These are phyloP conservation scores for Triangularia setosa DNA, from an alignment of 2,329 filamentous ascomycete species.

Conservation along the genomic window DNA sequence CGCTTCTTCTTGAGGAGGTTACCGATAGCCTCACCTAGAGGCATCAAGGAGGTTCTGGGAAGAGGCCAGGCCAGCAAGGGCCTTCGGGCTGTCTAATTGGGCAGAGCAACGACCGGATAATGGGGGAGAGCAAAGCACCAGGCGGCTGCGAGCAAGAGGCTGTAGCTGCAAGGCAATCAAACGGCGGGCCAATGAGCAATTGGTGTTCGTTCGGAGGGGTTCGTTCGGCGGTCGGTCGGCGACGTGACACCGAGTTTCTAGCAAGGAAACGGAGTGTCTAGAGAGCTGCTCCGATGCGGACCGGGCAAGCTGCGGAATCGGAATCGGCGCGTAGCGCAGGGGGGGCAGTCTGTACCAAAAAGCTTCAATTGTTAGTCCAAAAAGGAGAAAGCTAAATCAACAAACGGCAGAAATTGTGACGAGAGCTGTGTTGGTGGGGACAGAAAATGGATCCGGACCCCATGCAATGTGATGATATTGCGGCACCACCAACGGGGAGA, in stretches of 20 bases:
- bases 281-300: neutral
- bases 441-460: neutral
- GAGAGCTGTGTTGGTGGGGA: neutral
- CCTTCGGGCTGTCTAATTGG: slow-evolving; percentile 27
- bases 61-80: slow-evolving; percentile 18
- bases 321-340: neutral
- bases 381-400: neutral
- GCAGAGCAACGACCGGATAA: slow-evolving; percentile 10
- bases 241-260: slow-evolving; percentile 11
- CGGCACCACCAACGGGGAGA: neutral
- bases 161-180: slow-evolving; percentile 24
- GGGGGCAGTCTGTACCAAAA: neutral
- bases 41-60: slow-evolving; percentile 56
- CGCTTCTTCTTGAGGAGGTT: slow-evolving; percentile 96
- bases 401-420: neutral
- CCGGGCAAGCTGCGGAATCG: neutral
- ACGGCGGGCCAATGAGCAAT: slow-evolving; percentile 23
- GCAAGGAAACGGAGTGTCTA: neutral
- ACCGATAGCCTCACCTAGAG: slow-evolving; percentile 60
- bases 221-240: slow-evolving; percentile 10
- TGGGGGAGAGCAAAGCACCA: slow-evolving; percentile 3
- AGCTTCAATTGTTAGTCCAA: neutral
- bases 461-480: neutral
- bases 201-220: slow-evolving; percentile 13
- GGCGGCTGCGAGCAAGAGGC: slow-evolving; percentile 7